Base-by-base conservation (phyloP, 1,284 basidiomycete genomes). In the Nidula niveotomentosa region DNA sequence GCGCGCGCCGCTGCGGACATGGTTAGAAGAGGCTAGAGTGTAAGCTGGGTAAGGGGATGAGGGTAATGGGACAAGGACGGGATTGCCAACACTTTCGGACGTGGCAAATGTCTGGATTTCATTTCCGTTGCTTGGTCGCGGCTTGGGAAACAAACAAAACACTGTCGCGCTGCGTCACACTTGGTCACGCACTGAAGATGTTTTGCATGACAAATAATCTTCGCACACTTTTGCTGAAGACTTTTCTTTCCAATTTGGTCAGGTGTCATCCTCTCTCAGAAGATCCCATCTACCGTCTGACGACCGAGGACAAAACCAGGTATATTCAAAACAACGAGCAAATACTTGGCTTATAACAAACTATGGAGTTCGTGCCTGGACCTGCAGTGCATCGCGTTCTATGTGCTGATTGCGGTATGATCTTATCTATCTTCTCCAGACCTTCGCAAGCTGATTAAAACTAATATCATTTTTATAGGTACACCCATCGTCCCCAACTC, bases 401-500 rank as follows among this genome's bases (percentile, higher is more conserved):
- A 8, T 93, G 90, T 60, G 91, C 91, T 6, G 90, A 93, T 71
- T 93, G 91, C 64, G 90, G 91, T 84, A 74, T 66, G 78, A 65
- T 48, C 13, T 48, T 49, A 15, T 52, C 43, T n/a, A 35, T 33
- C n/a, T 8, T 2, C n/a, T 30, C 7, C 7, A 43, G 43, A 49
- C 18, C 43, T 48, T 48, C 23, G 53, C 30, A 6, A 30, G 43
- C 57, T 13, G 47, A 30, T 58, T 57, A 49, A 44, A 36, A 51
- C 12, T 55, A 49, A 1, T 49, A 5, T 41, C 39, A 7, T 13
- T 17, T 41, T 50, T 53, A 37, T 58, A 90, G 94, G 94, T 57
- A 92, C 88, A n/a, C 93, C 93, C 53, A 99, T 98, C 68, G 86
- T 91, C 50, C 93, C 96, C 36, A 98, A 98, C 73, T 94, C 93